Percentiles rank a stretch among this genome's conserved stretches.
Conservation (phyloP, 2,329 filamentous ascomycete genomes). For the Penicillium sp. region DNA sequence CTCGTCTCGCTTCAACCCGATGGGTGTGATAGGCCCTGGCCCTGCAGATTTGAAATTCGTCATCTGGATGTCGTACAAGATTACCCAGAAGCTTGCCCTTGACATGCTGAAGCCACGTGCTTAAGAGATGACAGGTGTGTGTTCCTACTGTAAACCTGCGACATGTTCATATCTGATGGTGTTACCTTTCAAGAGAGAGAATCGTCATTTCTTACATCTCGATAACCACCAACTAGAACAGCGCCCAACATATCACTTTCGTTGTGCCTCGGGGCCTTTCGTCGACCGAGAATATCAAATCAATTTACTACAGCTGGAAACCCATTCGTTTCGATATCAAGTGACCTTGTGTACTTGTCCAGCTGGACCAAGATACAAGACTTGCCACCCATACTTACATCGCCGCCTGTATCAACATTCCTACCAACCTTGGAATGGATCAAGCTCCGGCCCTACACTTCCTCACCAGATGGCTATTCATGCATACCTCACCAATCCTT, state of each 20-base stretch:
- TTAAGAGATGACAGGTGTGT: neutral
- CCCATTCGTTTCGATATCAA: neutral
- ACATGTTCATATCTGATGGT: no score
- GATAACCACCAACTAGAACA: neutral
- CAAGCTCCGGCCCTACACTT: neutral
- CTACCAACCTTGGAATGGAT: neutral
- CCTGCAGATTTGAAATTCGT: slow-evolving; percentile 11
- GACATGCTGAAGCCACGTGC: neutral
- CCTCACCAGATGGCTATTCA: neutral
- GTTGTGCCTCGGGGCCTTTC: neutral
- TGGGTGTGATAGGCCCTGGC: neutral
- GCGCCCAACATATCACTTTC: neutral
- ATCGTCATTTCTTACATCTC: neutral
- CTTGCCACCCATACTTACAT: neutral
- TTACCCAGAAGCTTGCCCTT: slow-evolving; percentile 7
- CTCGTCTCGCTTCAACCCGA: neutral
- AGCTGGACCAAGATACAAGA: neutral
- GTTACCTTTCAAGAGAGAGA: no score
- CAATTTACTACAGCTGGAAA: neutral
- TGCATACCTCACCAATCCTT: neutral
- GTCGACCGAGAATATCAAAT: neutral
- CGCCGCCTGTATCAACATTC: neutral
- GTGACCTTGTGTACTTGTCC: neutral
- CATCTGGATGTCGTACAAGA: slow-evolving; percentile 17
- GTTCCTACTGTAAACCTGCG: neutral